phyloP scores from a whole-genome alignment of 441 rosid genomes.

The Geranium incanum region DNA sequence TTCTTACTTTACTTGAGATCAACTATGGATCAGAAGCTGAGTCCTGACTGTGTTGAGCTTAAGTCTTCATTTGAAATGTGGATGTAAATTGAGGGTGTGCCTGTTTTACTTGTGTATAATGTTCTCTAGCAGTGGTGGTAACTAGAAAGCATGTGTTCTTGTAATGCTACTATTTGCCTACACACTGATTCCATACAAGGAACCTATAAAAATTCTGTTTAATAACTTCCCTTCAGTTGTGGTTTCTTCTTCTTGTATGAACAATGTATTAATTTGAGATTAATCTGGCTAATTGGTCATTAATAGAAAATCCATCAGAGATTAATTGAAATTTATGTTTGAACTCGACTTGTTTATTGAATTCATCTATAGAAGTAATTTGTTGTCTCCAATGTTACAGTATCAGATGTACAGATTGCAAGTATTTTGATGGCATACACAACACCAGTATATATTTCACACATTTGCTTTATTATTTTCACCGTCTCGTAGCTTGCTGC shows the following conservation, averaged over 20 bases:
- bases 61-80: conserved; percentile 18
- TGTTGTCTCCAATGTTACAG: not conserved
- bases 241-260: not conserved
- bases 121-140: not conserved
- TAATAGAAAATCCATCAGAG: too few relatives aligned
- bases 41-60: conserved; percentile 13
- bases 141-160: conserved; percentile 8
- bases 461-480: conserved; percentile 1
- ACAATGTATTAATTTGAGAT: too few relatives aligned
- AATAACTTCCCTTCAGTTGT: not conserved
- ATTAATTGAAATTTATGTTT: too few relatives aligned
- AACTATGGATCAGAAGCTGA: conserved; percentile 18
- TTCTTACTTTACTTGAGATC: not conserved
- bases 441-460: conserved; percentile 3
- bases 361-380: too few relatives aligned
- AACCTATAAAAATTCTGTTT: not conserved
- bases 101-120: not conserved
- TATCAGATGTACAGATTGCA: conserved; percentile 6
- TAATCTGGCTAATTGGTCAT: too few relatives aligned
- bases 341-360: too few relatives aligned
- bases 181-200: not conserved
- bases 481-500: not conserved
- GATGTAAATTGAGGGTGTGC: conserved; percentile 21
- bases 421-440: conserved; percentile 2
- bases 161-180: conserved; percentile 7